Base-by-base conservation (phyloP, 2,329 filamentous ascomycete species). In the Talaromyces sp. region DNA sequence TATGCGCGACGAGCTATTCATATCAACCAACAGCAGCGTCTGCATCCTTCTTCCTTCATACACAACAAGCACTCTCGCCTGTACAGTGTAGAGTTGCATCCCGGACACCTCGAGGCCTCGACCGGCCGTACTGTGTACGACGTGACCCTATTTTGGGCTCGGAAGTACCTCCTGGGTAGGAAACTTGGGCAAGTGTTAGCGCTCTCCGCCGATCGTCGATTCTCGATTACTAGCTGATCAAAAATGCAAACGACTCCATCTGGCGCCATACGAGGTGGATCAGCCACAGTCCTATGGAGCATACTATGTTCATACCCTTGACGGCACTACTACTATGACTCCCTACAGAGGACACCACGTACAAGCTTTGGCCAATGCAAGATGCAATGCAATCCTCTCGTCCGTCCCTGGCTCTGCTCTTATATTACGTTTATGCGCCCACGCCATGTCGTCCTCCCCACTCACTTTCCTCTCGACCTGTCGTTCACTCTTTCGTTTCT, bases 351-450 rank as follows among this genome's bases (percentile, higher is more conserved):
- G 18, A 25, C 40, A 16, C 28, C 35, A 25, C 16, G 2, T 21
- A 14, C 28, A 14, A 5, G 31, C 35, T 55, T 18, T 8, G 31
- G n/a, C 48, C 46, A 35, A 55, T 55, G 50, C 46, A 61, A 50
- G 58, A 61, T 55, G 59, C 48, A 61, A 54, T 61, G 58, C 58
- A 61, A 7, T 55, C 59, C 59, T 61, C 23, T 61, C 35, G 59
- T 61, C 50, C 48, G 44, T 60, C 58, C 46, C 28, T 33, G 46
- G 14, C 44, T 11, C 39, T 54, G 50, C 23, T 16, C 35, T 21
- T 61, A 61, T 61, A 61, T 35, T 39, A 61, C 59, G 28, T 28
- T 46, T 40, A 60, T 39, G 58, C 58, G 46, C 46, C 31, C 44
- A 52, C n/a, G 52, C 21, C 21, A 21, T 40, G 18, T 39, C 35